Evolutionary conservation across 805 yeast species (phyloP).

Genomic region (Sugiyamaella marilandica): DNA sequence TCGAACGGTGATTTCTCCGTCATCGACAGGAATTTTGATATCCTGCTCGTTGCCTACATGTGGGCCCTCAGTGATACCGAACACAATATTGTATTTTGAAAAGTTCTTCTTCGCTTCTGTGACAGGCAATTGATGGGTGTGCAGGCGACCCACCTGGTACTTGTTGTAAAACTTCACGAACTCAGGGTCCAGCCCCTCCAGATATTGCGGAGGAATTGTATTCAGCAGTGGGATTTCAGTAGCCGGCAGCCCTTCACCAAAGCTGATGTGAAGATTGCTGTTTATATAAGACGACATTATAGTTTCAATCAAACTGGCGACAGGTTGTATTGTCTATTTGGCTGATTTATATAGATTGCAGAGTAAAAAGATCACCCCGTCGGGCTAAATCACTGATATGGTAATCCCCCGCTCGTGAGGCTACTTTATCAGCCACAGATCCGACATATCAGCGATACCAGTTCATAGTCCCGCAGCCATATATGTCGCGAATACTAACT

Average conservation of each 20-base stretch:
- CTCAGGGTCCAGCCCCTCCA: slow-evolving; percentile 6
- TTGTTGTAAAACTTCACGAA: slow-evolving; percentile 5
- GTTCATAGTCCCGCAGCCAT: no score
- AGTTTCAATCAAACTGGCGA: no score
- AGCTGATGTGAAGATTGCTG: not conserved
- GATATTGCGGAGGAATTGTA: slow-evolving; percentile 6
- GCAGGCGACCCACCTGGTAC: slow-evolving; percentile 9
- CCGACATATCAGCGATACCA: no score
- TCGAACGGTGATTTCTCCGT: slow-evolving; percentile 1
- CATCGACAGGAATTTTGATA: not conserved
- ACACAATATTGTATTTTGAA: slow-evolving; percentile 2
- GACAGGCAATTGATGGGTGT: slow-evolving; percentile 4
- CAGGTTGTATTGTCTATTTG: no score
- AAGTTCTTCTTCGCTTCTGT: slow-evolving; percentile 1
- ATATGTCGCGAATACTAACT: no score
- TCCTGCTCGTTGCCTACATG: slow-evolving; percentile 1
- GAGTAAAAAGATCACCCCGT: no score
- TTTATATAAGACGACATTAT: not conserved
- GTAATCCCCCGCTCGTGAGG: no score
- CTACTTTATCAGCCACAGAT: no score
- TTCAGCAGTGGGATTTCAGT: slow-evolving; percentile 5
- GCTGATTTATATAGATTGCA: no score
- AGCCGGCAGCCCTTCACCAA: not conserved
- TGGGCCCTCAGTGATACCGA: slow-evolving; percentile 9
- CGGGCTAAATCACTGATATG: no score